Percentiles rank a stretch among this genome's conserved stretches.
These are phyloP conservation scores for Angophora floribunda DNA, from an alignment of 345 rosid genomes.

Conservation along the genomic window DNA sequence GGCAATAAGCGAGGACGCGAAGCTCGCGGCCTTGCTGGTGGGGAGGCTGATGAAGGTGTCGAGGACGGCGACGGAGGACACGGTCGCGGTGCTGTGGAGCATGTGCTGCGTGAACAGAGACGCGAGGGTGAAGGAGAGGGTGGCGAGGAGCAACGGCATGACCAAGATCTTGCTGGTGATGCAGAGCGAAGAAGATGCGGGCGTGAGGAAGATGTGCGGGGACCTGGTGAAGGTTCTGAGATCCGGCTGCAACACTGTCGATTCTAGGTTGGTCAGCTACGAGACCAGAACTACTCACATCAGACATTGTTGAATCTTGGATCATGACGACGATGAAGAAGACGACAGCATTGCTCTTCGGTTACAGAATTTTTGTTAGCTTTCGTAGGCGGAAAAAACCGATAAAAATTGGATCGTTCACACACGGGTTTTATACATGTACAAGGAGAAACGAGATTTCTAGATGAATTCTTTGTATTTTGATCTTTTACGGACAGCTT, in stretches of 20 bases:
- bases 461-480: neutral
- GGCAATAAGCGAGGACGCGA: slow-evolving; percentile 24
- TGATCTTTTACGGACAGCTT: neutral
- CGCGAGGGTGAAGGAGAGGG: slow-evolving; percentile 17
- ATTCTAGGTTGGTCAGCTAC: slow-evolving; percentile 8
- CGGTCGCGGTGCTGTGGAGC: slow-evolving; percentile 37
- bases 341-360: neutral
- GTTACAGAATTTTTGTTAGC: neutral
- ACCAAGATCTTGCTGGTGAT: slow-evolving; percentile 30
- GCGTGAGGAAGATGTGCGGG: slow-evolving; percentile 26
- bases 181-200: slow-evolving; percentile 29
- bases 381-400: neutral
- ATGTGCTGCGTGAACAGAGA: slow-evolving; percentile 34
- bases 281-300: slow-evolving; percentile 35
- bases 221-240: slow-evolving; percentile 39
- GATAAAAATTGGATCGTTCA: neutral
- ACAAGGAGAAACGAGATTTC: neutral
- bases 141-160: slow-evolving; percentile 27
- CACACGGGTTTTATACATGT: neutral
- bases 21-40: slow-evolving; percentile 27
- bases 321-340: neutral
- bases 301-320: slow-evolving; percentile 21
- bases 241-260: neutral
- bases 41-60: slow-evolving; percentile 26
- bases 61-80: slow-evolving; percentile 28